A percentile compares a stretch with the other conserved stretches of the same genome.
These are phyloP conservation scores for Daldinia caldariorum DNA, from an alignment of 495 filamentous ascomycete species.

Conservation along the genomic window DNA sequence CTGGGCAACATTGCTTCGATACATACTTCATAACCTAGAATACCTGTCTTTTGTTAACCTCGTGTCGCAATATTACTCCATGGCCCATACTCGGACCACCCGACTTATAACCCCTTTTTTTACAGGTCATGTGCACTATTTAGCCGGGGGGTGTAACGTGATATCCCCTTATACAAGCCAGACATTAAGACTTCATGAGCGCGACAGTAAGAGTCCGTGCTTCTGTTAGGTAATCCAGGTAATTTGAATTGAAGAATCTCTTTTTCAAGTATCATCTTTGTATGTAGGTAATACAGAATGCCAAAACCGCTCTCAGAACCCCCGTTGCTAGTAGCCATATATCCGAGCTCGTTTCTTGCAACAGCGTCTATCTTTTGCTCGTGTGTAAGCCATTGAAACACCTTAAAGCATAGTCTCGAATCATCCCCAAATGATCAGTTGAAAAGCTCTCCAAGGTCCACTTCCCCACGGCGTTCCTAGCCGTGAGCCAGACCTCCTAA, in stretches of 20 bases:
- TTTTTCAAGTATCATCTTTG: slow-evolving; percentile 16
- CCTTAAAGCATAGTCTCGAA: slow-evolving; percentile 34
- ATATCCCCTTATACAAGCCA: slow-evolving; percentile 11
- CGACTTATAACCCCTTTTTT: neutral
- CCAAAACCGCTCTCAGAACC: slow-evolving; percentile 20
- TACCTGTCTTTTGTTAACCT: neutral
- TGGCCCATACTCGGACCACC: neutral
- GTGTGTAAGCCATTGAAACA: slow-evolving; percentile 22
- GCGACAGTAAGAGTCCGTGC: neutral
- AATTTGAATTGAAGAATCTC: slow-evolving; percentile 23
- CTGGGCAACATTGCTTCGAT: neutral
- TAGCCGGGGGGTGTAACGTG: slow-evolving; percentile 33
- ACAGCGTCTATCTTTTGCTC: slow-evolving; percentile 27
- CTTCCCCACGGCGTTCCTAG: neutral
- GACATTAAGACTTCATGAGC: neutral
- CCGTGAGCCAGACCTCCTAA: slow-evolving; percentile 12
- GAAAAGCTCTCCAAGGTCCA: slow-evolving; percentile 8
- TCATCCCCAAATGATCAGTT: slow-evolving; percentile 29
- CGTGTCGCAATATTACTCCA: neutral
- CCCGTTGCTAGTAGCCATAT: slow-evolving; percentile 26
- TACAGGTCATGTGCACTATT: slow-evolving; percentile 9
- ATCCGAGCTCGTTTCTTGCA: slow-evolving; percentile 8
- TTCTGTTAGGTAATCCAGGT: slow-evolving; percentile 26
- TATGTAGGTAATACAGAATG: slow-evolving; percentile 20
- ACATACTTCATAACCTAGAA: neutral